These are phyloP conservation scores for Botryotinia globosa DNA, from an alignment of 2,329 filamentous ascomycete genomes.

Conservation along the genomic window DNA sequence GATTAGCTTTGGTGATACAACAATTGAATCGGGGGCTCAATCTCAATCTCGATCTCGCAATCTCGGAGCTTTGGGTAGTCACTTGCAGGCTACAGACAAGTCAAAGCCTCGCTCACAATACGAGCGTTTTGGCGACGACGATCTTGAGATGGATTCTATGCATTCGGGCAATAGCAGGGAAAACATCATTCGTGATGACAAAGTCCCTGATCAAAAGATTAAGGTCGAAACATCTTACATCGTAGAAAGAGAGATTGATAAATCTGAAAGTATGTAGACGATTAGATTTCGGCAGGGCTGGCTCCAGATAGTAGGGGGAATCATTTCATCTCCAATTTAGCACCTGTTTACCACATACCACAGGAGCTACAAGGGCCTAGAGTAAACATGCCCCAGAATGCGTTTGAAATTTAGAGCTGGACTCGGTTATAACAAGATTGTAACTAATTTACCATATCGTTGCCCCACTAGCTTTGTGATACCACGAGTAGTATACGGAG, in stretches of 20 bases:
- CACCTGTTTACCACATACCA: neutral
- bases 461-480: neutral
- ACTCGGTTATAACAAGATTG: neutral
- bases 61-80: neutral
- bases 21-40: neutral
- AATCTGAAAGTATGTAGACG: neutral
- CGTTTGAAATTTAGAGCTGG: neutral
- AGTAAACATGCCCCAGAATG: neutral
- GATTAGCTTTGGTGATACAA: neutral
- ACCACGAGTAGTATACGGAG: neutral
- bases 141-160: conserved; percentile 11
- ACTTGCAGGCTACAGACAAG: neutral
- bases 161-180: conserved; percentile 11
- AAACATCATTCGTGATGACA: conserved; percentile 1
- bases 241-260: neutral
- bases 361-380: neutral
- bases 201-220: neutral
- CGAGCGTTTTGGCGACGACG: conserved; percentile 11
- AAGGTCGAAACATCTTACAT: conserved; percentile 9
- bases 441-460: neutral
- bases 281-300: neutral
- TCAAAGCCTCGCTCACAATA: conserved; percentile 6
- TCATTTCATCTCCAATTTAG: neutral
- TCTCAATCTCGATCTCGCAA: conserved; percentile 9
- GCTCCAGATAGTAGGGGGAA: neutral